phyloP scores from a whole-genome alignment of 371 early-diverging fungal genomes.

The Syncephalastrum monosporum region DNA sequence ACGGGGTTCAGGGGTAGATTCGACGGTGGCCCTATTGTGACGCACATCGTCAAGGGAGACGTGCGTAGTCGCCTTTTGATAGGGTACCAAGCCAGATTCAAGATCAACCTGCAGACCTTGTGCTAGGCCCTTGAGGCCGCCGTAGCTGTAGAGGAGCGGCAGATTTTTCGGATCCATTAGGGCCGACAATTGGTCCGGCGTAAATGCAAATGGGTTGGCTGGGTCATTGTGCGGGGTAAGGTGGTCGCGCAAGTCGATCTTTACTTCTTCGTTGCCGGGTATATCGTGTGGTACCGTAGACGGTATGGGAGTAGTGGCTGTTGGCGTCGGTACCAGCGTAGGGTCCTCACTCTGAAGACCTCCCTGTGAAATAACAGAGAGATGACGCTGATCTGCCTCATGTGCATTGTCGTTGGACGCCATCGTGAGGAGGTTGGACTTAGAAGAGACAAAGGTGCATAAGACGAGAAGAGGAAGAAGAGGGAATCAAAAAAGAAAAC shows the following conservation, averaged over 20 bases:
- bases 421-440: conserved; percentile 4
- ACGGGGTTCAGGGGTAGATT: conserved; percentile 3
- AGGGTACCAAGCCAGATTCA: conserved; percentile 42
- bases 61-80: conserved; percentile 19
- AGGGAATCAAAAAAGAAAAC: conserved; percentile 8
- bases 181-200: conserved; percentile 45
- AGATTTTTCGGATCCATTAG: conserved; percentile 62
- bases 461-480: conserved; percentile 3
- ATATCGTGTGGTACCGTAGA: conserved; percentile 9
- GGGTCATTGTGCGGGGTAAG: conserved; percentile 44
- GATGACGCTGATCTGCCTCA: conserved; percentile 7
- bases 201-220: conserved; percentile 54
- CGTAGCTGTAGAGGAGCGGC: conserved; percentile 40
- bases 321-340: conserved; percentile 12
- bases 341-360: conserved; percentile 17
- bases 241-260: conserved; percentile 19
- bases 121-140: conserved; percentile 54
- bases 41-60: conserved; percentile 28
- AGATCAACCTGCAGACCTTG: conserved; percentile 57
- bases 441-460: background rate
- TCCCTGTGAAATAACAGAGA: conserved; percentile 14
- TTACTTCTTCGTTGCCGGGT: conserved; percentile 6
- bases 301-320: conserved; percentile 10
- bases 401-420: conserved; percentile 12
- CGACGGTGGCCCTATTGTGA: background rate